Evolutionary conservation across 176 grass and related monocot genomes (phyloP), one percentile per base, ranked within the genome.

Genomic region (Avena atlantica): DNA sequence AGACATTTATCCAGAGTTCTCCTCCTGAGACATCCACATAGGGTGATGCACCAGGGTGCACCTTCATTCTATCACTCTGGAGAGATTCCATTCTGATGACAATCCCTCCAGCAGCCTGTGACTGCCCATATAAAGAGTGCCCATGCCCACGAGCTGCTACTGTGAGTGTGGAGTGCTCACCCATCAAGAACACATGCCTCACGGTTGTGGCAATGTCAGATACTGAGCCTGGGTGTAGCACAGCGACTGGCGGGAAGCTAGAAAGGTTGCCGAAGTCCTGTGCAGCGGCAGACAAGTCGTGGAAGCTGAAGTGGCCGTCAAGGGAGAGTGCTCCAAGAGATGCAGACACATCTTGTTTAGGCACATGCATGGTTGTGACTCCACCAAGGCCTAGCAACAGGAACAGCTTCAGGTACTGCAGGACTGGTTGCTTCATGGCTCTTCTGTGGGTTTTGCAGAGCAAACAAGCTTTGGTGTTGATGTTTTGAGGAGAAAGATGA

Each of bases 61-160:
- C 91, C 56, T 17, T 21, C 66, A 83, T 85, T 61, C 55, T 21
- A 5, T 37, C 40, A 23, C 83, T 85, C 56, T 12, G 63, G 78
- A 98, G 88, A 5, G 88, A 85, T 49, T 93, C 93, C 95, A 98
- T 95, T 9, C 71, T 79, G 27, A 98, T 86, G 66, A 98, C 81
- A 45, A 98, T 81, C 25, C 95, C 95, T 47, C 88, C 91, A 20
- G 93, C 81, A 2, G 93, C 89, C 85, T 98, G 93, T 50, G 89
- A 94, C 91, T 98, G 93, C 64, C 95, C 93, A n/a, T 81, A 86
- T 10, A 98, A 88, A 10, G 93, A 98, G 81, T 98, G 95, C 64
- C 89, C 93, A 37, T 90, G 91, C 56, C 95, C 95, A 24, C 95
- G 89, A 34, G 95, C 95, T 2, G 86, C 93, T n/a, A 98, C 91